Base-by-base conservation (phyloP, 208 protist genomes). In the Lotmaria passim region DNA sequence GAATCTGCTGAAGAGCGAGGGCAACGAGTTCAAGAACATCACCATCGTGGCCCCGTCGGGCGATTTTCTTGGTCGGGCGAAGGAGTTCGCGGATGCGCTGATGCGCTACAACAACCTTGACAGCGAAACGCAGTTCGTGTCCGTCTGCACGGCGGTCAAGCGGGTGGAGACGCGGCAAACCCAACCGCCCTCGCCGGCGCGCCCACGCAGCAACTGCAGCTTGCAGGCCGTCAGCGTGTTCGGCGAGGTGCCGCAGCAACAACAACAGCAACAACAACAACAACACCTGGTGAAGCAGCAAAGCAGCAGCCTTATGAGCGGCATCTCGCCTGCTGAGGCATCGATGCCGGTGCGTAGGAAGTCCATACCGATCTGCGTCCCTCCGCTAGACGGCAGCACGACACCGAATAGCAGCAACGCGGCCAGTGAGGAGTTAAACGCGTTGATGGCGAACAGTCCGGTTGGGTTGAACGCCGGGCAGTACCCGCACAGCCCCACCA, bases 31-130 rank as follows among this genome's bases (percentile, higher is more conserved):
- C 41, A 55, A 71, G 8, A 86, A 94, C 62, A 80, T 97, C 38
- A 88, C 82, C 12, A 73, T 97, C 14, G 90, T 97, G 48, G 84
- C 88, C n/a, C 77, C 90, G 11, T 72, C 57, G 0, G 80, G 84
- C 17, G 68, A 81, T 7, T 79, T 80, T 33, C 79, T 97, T 7
- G 86, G 80, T 19, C 78, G 86, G 0, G 90, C 92, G 12, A 89
- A 91, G 77, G 75, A 86, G 66, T 95, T 93, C 67, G 92, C 90
- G 4, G 92, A 97, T 81, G 83, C 78, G 23, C 31, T 97, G 30
- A 95, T 95, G 90, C 52, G 78, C 10, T 91, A 87, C 67, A 88
- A 74, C 58, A 64, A 89, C 51, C 79, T 95, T 17, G 85, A 89
- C 67, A 79, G 74, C 31, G 73, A 63, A 4, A 61, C 44, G 39